Base-by-base conservation (phyloP, 768 basidiomycete genomes). In the Tephrocybe rancida region DNA sequence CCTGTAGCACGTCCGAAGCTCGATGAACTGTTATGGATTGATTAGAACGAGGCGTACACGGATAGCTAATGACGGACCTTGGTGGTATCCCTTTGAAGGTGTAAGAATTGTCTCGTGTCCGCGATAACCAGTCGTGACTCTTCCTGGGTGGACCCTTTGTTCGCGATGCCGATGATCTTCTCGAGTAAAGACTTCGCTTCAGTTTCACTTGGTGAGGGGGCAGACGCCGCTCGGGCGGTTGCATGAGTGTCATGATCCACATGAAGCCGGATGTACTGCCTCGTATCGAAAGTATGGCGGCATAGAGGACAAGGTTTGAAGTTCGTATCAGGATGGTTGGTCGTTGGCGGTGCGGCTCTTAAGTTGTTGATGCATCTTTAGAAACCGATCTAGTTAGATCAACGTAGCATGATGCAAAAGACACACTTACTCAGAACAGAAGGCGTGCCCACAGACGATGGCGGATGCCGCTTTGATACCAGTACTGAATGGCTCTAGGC, bases 401-500 rank as follows among this genome's bases (percentile, higher is more conserved):
- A 44, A 29, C 16, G 54, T 47, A 50, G 29, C 42, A 26, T 2
- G 39, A 13, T 34, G n/a, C 44, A 6, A 41, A 38, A n/a, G 34
- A 6, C n/a, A 11, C 24, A 73, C 77, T 50, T 50, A 75, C 73
- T 65, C 68, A 56, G 71, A 69, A 61, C 86, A 90, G 69, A 88
- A 88, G 51, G 84, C 80, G 65, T 90, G 88, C 16, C 89, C 89
- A 56, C 89, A 91, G 44, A 75, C 55, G 61, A 90, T 86, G 44
- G 82, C 78, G 62, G 85, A 82, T 46, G 88, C 87, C 7, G 78
- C 74, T 64, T 81, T 84, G 42, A 59, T 59, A 45, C 80, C 80
- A 48, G 66, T 66, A 45, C 74, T 75, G 65, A 86, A 90, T 27
- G 71, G 68, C 60, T 90, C 88, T 60, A 86, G 76, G 71, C 89